A percentile compares a stretch with the other conserved stretches of the same genome.
phyloP scores from a whole-genome alignment of 208 protist species.

The Wallacemonas sp. region DNA sequence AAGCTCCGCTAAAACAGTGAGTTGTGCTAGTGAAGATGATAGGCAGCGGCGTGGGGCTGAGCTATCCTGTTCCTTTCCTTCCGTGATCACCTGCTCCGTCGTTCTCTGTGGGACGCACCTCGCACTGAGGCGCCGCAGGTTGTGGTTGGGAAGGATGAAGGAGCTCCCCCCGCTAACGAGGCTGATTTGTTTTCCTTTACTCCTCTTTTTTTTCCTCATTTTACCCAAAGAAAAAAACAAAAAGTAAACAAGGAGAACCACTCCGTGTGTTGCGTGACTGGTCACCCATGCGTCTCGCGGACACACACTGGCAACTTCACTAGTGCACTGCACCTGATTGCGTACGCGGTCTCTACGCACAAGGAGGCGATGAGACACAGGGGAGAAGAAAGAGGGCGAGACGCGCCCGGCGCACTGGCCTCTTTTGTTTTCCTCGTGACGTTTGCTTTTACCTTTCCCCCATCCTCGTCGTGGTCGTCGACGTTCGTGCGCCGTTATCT shows the following conservation, averaged over 20 bases:
- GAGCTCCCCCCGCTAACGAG: too few relatives aligned
- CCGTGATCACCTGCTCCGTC: too few relatives aligned
- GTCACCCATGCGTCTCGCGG: too few relatives aligned
- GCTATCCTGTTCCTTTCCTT: background rate
- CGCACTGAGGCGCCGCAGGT: too few relatives aligned
- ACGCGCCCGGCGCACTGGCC: too few relatives aligned
- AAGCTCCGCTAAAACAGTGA: constrained; percentile 92
- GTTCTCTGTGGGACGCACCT: too few relatives aligned
- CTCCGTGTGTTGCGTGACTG: background rate
- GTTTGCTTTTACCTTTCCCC: background rate
- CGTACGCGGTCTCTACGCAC: too few relatives aligned
- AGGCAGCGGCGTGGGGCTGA: background rate
- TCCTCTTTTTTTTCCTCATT: background rate
- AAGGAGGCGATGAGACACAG: background rate
- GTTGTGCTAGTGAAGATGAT: background rate
- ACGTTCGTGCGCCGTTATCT: too few relatives aligned
- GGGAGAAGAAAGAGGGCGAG: background rate
- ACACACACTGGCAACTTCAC: too few relatives aligned
- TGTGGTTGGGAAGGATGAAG: too few relatives aligned
- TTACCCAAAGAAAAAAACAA: background rate
- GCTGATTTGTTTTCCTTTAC: constrained; percentile 3
- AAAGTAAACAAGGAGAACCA: background rate
- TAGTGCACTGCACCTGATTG: too few relatives aligned
- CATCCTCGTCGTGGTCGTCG: too few relatives aligned
- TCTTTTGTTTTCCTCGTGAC: constrained; percentile 7